phyloP scores from a whole-genome alignment of 1,284 basidiomycete genomes.

The Thecaphora frezii region DNA sequence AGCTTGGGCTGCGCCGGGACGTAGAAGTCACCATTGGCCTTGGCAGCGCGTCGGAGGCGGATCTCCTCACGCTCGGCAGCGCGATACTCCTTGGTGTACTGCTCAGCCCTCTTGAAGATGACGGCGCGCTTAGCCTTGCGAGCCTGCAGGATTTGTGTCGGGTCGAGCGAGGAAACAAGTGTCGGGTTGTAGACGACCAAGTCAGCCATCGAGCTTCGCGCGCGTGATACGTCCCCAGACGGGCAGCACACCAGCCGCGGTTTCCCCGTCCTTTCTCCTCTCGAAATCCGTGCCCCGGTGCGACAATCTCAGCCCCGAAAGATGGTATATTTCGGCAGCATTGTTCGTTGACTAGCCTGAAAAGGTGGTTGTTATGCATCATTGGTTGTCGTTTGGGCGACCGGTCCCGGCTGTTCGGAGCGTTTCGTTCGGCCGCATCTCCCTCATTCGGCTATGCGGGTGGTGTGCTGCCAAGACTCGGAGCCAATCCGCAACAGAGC shows the following conservation, averaged over 20 bases:
- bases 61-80: constrained; percentile 93
- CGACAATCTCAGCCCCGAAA: constrained; percentile 56
- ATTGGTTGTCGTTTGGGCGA: constrained; percentile 16
- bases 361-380: constrained; percentile 49
- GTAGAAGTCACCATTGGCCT: constrained; percentile 92
- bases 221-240: too few relatives aligned
- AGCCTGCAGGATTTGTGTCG: constrained; percentile 1
- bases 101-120: constrained; percentile 98
- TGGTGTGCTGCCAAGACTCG: too few relatives aligned
- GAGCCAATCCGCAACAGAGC: too few relatives aligned
- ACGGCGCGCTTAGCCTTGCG: constrained; percentile 80
- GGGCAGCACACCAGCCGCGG: too few relatives aligned
- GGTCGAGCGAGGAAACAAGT: neutral
- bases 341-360: constrained; percentile 54
- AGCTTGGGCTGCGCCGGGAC: constrained; percentile 95
- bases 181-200: neutral
- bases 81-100: constrained; percentile 96
- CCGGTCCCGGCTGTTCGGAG: too few relatives aligned
- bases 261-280: neutral
- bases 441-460: too few relatives aligned
- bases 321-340: constrained; percentile 59
- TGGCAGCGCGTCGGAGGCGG: constrained; percentile 88
- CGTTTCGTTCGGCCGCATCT: constrained; percentile 1
- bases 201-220: too few relatives aligned
- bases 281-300: neutral